Base-by-base conservation (phyloP, 352 stramenopile genomes). In the Discostella stelligera region DNA sequence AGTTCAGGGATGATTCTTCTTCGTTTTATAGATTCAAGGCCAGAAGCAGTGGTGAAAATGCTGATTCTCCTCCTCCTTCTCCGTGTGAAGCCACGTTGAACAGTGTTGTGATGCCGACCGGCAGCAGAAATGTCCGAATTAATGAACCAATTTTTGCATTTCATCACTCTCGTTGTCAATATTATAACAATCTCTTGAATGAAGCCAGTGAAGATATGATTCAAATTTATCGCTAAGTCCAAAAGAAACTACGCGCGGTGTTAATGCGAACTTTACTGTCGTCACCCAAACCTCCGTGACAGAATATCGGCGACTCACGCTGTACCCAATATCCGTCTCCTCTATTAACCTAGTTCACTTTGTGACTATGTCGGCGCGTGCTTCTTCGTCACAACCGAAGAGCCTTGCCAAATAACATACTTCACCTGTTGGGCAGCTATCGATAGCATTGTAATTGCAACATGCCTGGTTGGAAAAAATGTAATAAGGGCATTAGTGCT, bases 1-100 rank as follows among this genome's bases (percentile, higher is more conserved):
- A 48, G 7, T 61, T 61, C 10, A 37, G 46, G 9, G 53, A 61
- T 37, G 53, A 37, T 8, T 18, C 30, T 61, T 14, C 39, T 10
- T 61, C 39, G 16, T 61, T 61, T 41, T 21, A 61, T 61, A 20
- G 53, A 61, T 61, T 37, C 23, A 14, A 14, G 11, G 37, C 7
- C 13, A 44, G 23, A 46, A 58, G 3, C 50, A 16, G n/a, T 58
- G 18, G 25, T 13, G 14, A 6, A 11, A 11, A 3, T 25, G 18
- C 6, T 58, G 14, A 58, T 14, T 44, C 37, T 14, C 37, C 37
- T 44, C 37, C 37, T 44, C 11, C 37, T 1, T 44, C 37, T 44
- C 37, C 49, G 32, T 16, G 16, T 21, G 49, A 30, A 25, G 49
- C 54, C 3, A 18, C 54, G n/a, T n/a, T n/a, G n/a, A n/a, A n/a